phyloP scores from a whole-genome alignment of 129 eudicot species.

The Glebionis coronaria region DNA sequence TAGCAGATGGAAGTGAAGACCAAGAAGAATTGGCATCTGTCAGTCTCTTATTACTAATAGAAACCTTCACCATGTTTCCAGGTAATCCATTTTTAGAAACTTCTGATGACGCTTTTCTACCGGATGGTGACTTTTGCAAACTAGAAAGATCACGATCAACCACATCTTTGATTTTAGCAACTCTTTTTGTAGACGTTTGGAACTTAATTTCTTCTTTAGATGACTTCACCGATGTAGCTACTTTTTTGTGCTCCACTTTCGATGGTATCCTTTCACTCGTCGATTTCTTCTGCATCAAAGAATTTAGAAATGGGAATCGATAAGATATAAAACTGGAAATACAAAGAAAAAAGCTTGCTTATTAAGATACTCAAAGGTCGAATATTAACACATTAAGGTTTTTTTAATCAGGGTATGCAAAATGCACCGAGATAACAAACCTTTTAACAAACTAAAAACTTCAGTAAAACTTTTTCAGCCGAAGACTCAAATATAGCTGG shows the following conservation, averaged over 20 bases:
- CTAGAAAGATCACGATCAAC: constrained; percentile 39
- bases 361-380: not conserved
- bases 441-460: too few species aligned
- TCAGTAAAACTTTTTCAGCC: too few species aligned
- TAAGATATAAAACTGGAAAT: not conserved
- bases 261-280: constrained; percentile 47
- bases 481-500: too few species aligned
- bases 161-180: constrained; percentile 30
- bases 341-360: not conserved
- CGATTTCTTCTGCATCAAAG: constrained; percentile 38
- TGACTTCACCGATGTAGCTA: constrained; percentile 32
- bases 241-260: constrained; percentile 39
- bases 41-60: constrained; percentile 45
- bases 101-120: constrained; percentile 46
- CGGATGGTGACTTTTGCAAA: constrained; percentile 35
- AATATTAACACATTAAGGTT: too few species aligned
- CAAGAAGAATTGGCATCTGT: constrained; percentile 56
- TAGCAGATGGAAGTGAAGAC: constrained; percentile 69
- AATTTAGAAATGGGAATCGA: not conserved
- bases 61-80: constrained; percentile 60
- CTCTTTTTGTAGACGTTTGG: constrained; percentile 33
- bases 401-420: too few species aligned
- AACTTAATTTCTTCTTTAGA: constrained; percentile 50
- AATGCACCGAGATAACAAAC: too few species aligned
- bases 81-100: constrained; percentile 43